Conservation (phyloP, 805 yeast species). For the Candida tibetensis region DNA sequence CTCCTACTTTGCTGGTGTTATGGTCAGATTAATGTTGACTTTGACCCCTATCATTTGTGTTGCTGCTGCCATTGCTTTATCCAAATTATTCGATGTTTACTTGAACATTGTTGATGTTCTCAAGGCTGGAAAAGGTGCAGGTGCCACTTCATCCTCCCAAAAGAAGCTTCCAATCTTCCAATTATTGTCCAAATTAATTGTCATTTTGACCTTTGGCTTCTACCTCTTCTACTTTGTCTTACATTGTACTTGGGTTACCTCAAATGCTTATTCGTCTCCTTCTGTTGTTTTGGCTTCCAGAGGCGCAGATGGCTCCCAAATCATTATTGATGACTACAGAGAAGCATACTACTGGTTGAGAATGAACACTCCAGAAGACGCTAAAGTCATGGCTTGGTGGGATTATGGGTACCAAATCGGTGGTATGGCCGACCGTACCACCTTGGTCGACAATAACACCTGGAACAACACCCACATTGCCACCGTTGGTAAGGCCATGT, state of each 20-base stretch:
- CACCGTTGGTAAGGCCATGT: conserved; percentile 97
- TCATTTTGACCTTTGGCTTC: conserved; percentile 63
- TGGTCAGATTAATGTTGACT: conserved; percentile 97
- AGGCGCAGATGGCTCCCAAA: conserved; percentile 79
- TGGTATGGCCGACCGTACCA: conserved; percentile 99
- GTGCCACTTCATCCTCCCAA: conserved; percentile 7
- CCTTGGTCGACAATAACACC: conserved; percentile 96
- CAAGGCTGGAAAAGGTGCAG: conserved; percentile 10
- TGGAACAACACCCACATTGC: conserved; percentile 99
- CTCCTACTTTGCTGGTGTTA: conserved; percentile 97
- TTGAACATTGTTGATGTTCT: conserved; percentile 55
- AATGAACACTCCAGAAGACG: conserved; percentile 95
- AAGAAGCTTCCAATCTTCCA: conserved; percentile 27
- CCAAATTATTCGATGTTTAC: conserved; percentile 80
- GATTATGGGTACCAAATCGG: conserved; percentile 99
- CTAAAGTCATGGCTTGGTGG: conserved; percentile 99
- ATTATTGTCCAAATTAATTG: conserved; percentile 56
- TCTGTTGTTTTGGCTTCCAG: conserved; percentile 89
- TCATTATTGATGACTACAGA: conserved; percentile 91
- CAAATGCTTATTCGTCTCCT: conserved; percentile 94
- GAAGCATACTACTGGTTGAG: conserved; percentile 99
- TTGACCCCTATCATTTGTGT: conserved; percentile 96
- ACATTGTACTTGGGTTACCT: conserved; percentile 98
- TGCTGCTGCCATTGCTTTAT: conserved; percentile 82
- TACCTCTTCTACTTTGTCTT: conserved; percentile 79